Conservation (phyloP, 768 basidiomycete species). For the Suillus occidentalis region DNA sequence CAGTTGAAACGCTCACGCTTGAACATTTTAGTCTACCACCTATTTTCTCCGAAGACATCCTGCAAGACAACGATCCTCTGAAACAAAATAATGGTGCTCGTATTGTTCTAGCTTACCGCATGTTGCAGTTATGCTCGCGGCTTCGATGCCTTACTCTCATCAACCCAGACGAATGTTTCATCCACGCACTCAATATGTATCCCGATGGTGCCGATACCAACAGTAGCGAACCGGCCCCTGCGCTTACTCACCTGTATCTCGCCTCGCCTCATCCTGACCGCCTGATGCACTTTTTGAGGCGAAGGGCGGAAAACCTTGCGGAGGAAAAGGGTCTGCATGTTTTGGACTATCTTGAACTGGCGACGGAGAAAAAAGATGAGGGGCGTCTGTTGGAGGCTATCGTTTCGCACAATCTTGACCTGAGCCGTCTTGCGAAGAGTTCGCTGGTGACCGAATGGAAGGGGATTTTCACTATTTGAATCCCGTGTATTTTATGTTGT, state of each 20-base stretch:
- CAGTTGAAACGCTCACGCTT: conserved; percentile 8
- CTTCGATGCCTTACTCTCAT: conserved; percentile 2
- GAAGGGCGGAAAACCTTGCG: background rate
- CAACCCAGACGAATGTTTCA: background rate
- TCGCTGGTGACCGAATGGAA: background rate
- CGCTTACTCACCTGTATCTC: background rate
- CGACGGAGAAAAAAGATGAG: background rate
- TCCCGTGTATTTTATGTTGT: background rate
- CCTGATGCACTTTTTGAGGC: background rate
- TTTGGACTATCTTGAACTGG: background rate
- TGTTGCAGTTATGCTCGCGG: background rate
- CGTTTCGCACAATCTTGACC: background rate
- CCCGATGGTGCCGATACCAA: background rate
- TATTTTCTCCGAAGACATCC: background rate
- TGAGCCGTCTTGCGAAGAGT: background rate
- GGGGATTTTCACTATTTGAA: background rate
- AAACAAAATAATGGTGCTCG: background rate
- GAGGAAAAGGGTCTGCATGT: background rate
- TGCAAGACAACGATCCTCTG: background rate
- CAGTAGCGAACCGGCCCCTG: background rate
- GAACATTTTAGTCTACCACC: background rate
- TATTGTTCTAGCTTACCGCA: background rate
- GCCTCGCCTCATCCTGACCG: background rate
- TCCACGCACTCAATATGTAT: conserved; percentile 7
- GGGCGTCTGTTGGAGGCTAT: background rate